Percentiles rank a stretch among this genome's conserved stretches.
Evolutionary conservation across 108 stramenopile species (phyloP).

Genomic region (Asterionellopsis glacialis): DNA sequence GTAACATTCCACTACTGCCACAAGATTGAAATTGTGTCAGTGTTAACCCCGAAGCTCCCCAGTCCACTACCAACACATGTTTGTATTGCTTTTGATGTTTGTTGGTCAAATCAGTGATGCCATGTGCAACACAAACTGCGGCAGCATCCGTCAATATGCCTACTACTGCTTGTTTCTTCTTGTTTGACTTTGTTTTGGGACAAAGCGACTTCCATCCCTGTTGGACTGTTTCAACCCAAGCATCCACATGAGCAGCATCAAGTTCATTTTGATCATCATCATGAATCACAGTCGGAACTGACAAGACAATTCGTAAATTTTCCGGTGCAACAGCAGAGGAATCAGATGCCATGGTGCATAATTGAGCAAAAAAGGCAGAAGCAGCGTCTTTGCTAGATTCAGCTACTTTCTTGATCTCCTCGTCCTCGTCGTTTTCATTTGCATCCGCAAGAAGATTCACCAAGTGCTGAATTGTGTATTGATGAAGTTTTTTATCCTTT

Average conservation of each 20-base stretch:
- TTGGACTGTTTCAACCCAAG: not conserved
- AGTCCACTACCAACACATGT: constrained; percentile 55
- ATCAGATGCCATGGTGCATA: not conserved
- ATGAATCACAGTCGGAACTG: not conserved
- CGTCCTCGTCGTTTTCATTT: not conserved
- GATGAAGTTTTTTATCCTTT: not conserved
- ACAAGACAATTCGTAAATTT: constrained; percentile 1
- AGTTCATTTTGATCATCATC: not conserved
- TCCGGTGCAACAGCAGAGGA: not conserved
- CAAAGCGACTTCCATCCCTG: not conserved
- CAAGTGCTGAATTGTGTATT: not conserved
- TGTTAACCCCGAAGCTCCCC: constrained; percentile 65
- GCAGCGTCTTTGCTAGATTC: not conserved
- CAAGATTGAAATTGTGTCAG: constrained; percentile 32
- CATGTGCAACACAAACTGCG: constrained; percentile 4
- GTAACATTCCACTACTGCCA: constrained; percentile 1
- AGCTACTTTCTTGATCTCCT: not conserved
- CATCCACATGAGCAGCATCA: not conserved
- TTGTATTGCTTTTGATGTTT: not conserved
- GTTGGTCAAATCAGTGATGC: not conserved
- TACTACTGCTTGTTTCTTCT: not conserved
- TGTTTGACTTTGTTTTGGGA: not conserved
- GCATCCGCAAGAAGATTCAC: not conserved
- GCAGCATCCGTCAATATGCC: constrained; percentile 1
- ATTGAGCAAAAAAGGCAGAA: not conserved